A percentile compares a stretch with the other conserved stretches of the same genome.
Conservation (phyloP, 2,329 filamentous ascomycete genomes). For the Tolypocladium inflatum region DNA sequence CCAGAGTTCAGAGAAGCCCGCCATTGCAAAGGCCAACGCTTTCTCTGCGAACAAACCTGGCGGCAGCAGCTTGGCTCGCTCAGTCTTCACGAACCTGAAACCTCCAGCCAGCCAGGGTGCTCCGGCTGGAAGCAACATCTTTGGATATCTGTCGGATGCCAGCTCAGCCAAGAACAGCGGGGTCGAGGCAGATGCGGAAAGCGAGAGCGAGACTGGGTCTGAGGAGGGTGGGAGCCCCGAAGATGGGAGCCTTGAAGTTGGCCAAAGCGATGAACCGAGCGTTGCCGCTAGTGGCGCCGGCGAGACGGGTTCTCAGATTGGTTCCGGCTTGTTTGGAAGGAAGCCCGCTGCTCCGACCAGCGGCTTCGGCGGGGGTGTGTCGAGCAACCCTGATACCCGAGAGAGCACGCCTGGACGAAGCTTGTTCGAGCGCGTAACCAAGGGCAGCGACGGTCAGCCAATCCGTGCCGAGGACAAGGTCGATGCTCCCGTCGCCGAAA, state of each 20-base stretch:
- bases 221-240: slow-evolving; percentile 33
- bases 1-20: slow-evolving; percentile 14
- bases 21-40: slow-evolving; percentile 20
- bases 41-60: slow-evolving; percentile 24
- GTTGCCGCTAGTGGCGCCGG: slow-evolving; percentile 30
- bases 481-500: slow-evolving; percentile 12
- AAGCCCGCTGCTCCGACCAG: slow-evolving; percentile 19
- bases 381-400: slow-evolving; percentile 30
- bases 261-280: slow-evolving; percentile 33
- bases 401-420: slow-evolving; percentile 38
- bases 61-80: slow-evolving; percentile 29
- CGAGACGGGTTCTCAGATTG: slow-evolving; percentile 26
- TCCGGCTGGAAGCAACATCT: slow-evolving; percentile 38
- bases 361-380: slow-evolving; percentile 13
- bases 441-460: slow-evolving; percentile 39
- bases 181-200: slow-evolving; percentile 36
- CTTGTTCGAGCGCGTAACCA: slow-evolving; percentile 46
- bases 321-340: slow-evolving; percentile 14
- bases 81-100: slow-evolving; percentile 32
- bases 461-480: slow-evolving; percentile 26
- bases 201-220: slow-evolving; percentile 35
- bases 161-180: slow-evolving; percentile 47
- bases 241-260: slow-evolving; percentile 28
- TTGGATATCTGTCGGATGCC: slow-evolving; percentile 48
- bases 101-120: slow-evolving; percentile 13